Base-by-base conservation (phyloP, 1,139 yeast genomes). In the Geotrichum cucujoidarum region DNA sequence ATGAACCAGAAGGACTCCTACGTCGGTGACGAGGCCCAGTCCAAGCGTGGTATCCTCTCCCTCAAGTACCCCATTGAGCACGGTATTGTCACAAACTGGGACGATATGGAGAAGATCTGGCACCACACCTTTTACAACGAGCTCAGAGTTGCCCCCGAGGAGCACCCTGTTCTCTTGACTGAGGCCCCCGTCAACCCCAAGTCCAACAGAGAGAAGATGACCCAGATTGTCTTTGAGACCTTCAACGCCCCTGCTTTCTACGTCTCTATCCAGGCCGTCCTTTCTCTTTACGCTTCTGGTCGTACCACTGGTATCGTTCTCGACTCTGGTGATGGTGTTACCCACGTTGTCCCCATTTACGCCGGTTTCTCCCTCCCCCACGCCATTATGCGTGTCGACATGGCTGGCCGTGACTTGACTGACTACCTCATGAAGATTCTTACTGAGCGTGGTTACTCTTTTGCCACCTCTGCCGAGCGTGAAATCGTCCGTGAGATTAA, bases 51-150 rank as follows among this genome's bases (percentile, higher is more conserved):
- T 89, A 90, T 92, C 71, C 83, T 92, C 72, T 89, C 97, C 67
- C 79, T 92, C 73, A 87, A 95, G 78, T 92, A 92, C 80, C 98
- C 98, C 70, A 92, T 92, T 72, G 98, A 92, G 80, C 98, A 92
- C 81, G 98, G 98, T 87, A 89, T 92, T 65, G 98, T 92, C 62
- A 92, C 96, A 77, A 92, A 92, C 92, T 92, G 98, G 98, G 97
- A 92, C 72, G 98, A 92, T 74, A 92, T 92, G 97, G 98, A 90
- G 83, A 92, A 87, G 81, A 92, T 92, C 77, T 88, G 97, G 96
- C 95, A 87, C 75, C 95, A 87, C 81, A 87, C 95, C 65, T 88
- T 87, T 78, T 87, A 86, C 89, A 88, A 87, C 76, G 95, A 87
- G 76, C 83, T 87, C 75, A 86, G 95, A 78, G 95, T 92, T 72